Base-by-base conservation (phyloP, 352 stramenopile genomes). In the Hyaloperonospora arabidopsidis region DNA sequence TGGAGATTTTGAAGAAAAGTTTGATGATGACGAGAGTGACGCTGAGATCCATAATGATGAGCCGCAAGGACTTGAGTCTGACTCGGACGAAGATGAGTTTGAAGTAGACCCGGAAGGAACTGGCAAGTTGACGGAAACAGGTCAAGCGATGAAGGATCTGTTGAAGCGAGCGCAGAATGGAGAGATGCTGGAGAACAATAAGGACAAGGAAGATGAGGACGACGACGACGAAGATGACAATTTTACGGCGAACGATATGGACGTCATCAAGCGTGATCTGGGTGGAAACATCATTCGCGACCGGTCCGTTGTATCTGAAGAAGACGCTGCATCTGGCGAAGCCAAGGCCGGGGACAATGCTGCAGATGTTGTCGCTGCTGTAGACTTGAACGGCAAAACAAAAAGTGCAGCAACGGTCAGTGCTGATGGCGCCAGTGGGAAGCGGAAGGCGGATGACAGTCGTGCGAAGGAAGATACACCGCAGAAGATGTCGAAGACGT, bases 1-100 rank as follows among this genome's bases (percentile, higher is more conserved):
- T 44, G 83, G 80, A 22, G 83, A 93, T 66, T 90, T 93, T 70
- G 81, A 90, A 21, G 83, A 91, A 60, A 89, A 89, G 53, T 91
- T 93, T 51, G 79, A 89, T 60, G 83, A 93, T 38, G 83, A 93
- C 38, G 83, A 93, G 53, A 89, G 82, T 36, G 80, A 90, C n/a
- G 68, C 74, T 2, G 83, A 91, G 68, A 88, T 93, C 44, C 68
- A 89, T 19, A 72, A 87, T 17, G 74, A 88, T 17, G 75, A 89
- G 43, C 58, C 71, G 19, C 72, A 81, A 55, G 76, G 63, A n/a
- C 40, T 87, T 8, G 61, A 79, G 53, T 91, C 79, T 0, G 76
- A 88, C 46, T 89, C 76, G 61, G 79, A 91, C 6, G 72, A 87
- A 53, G 79, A 89, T 23, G 81, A 91, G 61, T 84, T 86, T 19